phyloP scores from a whole-genome alignment of 139 green algal genomes.

The Micractinium sp. region DNA sequence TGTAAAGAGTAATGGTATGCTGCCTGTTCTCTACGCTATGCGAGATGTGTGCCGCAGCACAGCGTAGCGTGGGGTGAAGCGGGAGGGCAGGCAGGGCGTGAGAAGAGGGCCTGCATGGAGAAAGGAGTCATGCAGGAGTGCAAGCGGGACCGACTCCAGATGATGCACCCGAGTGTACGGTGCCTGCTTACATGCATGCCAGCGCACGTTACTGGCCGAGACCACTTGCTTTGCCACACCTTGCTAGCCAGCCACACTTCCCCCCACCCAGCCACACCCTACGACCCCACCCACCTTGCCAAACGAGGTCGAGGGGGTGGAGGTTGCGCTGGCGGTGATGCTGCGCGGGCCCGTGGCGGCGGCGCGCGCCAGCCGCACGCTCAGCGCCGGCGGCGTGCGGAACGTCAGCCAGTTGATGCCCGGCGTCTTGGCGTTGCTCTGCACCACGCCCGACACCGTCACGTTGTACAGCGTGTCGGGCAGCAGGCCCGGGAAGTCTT shows the following conservation, averaged over 20 bases:
- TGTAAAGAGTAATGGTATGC: too few relatives aligned
- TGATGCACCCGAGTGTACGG: too few relatives aligned
- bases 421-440: neutral
- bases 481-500: neutral
- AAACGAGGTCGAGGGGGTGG: neutral
- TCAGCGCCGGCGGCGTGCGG: neutral
- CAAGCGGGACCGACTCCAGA: too few relatives aligned
- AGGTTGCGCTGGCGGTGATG: neutral
- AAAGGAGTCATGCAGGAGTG: too few relatives aligned
- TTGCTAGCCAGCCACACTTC: too few relatives aligned
- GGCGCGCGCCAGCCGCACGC: neutral
- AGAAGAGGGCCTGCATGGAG: too few relatives aligned
- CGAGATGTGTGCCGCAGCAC: neutral
- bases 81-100: neutral
- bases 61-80: neutral
- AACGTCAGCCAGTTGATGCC: conserved; percentile 23
- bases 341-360: neutral
- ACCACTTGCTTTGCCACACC: too few relatives aligned
- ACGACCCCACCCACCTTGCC: neutral
- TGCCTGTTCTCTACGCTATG: too few relatives aligned
- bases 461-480: conserved; percentile 7
- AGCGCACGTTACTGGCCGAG: too few relatives aligned
- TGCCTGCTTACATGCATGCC: too few relatives aligned
- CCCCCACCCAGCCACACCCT: too few relatives aligned
- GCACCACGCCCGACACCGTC: neutral